Base-by-base conservation (phyloP, 1,284 basidiomycete species). In the Flammula alnicola region DNA sequence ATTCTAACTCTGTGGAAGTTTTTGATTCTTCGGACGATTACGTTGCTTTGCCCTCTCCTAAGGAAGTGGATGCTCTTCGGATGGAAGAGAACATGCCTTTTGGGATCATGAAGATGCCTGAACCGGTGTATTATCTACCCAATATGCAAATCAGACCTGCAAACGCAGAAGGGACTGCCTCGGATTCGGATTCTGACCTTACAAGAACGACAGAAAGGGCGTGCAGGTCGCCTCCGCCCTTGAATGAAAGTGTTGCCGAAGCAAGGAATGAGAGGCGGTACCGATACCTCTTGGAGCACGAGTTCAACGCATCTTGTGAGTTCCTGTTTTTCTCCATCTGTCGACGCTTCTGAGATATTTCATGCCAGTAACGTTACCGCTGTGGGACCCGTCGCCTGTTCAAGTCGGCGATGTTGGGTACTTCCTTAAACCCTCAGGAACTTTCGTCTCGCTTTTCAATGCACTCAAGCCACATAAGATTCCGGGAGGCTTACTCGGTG, bases 371-470 rank as follows among this genome's bases (percentile, higher is more conserved):
- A 83, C 75, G 0, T 69, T 89, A 3, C 84, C 88, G 1, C 67
- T 91, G 3, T 92, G 88, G 88, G 74, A 74, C 4, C 90, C 90
- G 1, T 69, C 74, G 0, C 72, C 61, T 3, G 75, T 91, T 0
- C 63, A 71, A 5, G 64, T 91, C 0, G 89, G 89, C 6, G 80
- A 83, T 0, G 83, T 92, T 2, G 90, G 88, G 7, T 91, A 86
- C 61, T 69, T 89, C 11, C 74, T 70, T 8, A 87, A 82, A 54
- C 79, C 84, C 0, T 63, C 65, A 9, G 90, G 89, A 0, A 61
- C 66, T 35, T 92, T 92, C 57, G 65, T 88, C 30, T 84, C 83
- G 6, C 69, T 91, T 1, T 84, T 89, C 67, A 88, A 88, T 62
- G 77, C 84, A 0, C 75, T 82, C 50, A 64, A 74, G 29, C 84